These are phyloP conservation scores for Wickerhamiella spandovensis DNA, from an alignment of 805 yeast genomes.

Conservation along the genomic window DNA sequence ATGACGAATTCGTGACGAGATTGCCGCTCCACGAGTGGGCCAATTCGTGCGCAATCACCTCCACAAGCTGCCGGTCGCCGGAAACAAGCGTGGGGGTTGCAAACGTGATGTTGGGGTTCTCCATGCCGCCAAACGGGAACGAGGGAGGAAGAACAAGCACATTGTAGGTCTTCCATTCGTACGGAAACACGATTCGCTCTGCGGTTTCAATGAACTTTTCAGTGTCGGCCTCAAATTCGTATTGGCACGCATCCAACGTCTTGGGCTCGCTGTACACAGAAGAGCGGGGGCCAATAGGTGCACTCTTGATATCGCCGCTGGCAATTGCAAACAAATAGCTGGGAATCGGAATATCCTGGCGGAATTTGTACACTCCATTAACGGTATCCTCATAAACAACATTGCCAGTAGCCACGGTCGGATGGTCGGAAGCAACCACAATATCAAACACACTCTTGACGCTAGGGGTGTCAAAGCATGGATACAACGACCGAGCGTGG, in stretches of 20 bases:
- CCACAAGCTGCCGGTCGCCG: constrained; percentile 74
- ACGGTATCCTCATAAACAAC: constrained; percentile 20
- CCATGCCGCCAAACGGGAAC: constrained; percentile 90
- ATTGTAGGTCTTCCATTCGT: constrained; percentile 78
- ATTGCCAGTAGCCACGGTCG: constrained; percentile 64
- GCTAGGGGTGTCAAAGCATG: constrained; percentile 85
- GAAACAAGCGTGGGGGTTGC: constrained; percentile 81
- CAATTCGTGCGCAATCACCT: constrained; percentile 84
- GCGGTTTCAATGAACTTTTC: constrained; percentile 71
- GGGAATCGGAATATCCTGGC: constrained; percentile 76
- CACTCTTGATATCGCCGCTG: constrained; percentile 58
- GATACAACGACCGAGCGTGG: constrained; percentile 77
- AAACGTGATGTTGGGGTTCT: constrained; percentile 81
- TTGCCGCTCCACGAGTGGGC: constrained; percentile 93
- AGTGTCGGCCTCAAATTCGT: constrained; percentile 65
- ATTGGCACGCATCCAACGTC: constrained; percentile 49
- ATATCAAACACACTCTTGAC: constrained; percentile 55
- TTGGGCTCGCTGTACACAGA: constrained; percentile 68
- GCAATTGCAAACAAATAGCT: constrained; percentile 75
- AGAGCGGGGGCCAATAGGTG: constrained; percentile 75
- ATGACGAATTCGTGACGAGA: constrained; percentile 75
- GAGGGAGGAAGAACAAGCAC: constrained; percentile 66
- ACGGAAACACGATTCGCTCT: constrained; percentile 59
- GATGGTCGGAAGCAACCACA: constrained; percentile 46
- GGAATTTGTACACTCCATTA: constrained; percentile 33